A percentile compares a stretch with the other conserved stretches of the same genome.
These are phyloP conservation scores for Phaeolepiota aurea DNA, from an alignment of 768 basidiomycete genomes.

Conservation along the genomic window DNA sequence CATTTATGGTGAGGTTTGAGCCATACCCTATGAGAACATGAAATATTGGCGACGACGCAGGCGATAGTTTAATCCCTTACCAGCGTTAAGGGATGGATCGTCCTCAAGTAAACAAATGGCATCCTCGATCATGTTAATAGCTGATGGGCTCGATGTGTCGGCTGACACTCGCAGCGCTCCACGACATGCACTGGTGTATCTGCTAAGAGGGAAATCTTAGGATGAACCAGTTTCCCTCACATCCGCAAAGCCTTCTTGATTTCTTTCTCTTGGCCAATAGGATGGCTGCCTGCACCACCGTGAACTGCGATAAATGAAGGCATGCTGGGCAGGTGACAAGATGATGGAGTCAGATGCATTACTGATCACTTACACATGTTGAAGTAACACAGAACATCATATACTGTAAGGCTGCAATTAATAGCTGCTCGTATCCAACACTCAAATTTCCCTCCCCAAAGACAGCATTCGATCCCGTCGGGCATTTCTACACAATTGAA, in stretches of 20 bases:
- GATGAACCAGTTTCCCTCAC: slow-evolving; percentile 22
- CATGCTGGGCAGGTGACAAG: too few relatives aligned
- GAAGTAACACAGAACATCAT: too few relatives aligned
- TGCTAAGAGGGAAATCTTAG: background rate
- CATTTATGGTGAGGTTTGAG: slow-evolving; percentile 70
- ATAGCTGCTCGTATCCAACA: too few relatives aligned
- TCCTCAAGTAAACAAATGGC: slow-evolving; percentile 59
- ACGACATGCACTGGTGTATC: background rate
- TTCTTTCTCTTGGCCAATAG: slow-evolving; percentile 33
- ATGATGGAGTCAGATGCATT: too few relatives aligned
- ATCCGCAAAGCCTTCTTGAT: slow-evolving; percentile 48
- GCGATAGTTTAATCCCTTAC: too few relatives aligned
- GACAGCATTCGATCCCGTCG: too few relatives aligned
- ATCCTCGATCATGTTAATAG: slow-evolving; percentile 39
- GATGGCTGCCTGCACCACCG: slow-evolving; percentile 71
- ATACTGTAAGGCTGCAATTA: too few relatives aligned
- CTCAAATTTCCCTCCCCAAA: too few relatives aligned
- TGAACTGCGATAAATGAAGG: slow-evolving; percentile 57
- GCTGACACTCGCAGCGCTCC: background rate
- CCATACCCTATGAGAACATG: slow-evolving; percentile 46
- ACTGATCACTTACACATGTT: too few relatives aligned
- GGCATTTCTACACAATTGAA: background rate
- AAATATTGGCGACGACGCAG: background rate
- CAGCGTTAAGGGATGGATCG: slow-evolving; percentile 63
- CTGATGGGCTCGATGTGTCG: slow-evolving; percentile 15